Conservation (phyloP, 495 filamentous ascomycete species). For the Aspergillus sparsus region DNA sequence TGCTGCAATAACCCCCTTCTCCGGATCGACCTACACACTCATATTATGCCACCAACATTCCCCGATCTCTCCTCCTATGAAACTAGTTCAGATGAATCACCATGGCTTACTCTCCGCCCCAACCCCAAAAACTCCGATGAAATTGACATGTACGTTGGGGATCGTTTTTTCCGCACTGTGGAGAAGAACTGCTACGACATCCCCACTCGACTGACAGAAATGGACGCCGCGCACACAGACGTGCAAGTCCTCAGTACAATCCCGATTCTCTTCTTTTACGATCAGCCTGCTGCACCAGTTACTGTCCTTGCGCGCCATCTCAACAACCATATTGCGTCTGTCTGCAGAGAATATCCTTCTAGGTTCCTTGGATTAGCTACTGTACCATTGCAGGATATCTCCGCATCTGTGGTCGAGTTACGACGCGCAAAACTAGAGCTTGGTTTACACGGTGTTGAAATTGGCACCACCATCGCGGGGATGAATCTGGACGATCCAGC, state of each 20-base stretch:
- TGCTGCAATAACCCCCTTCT: constrained; percentile 16
- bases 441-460: constrained; percentile 23
- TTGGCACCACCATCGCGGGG: constrained; percentile 23
- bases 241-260: constrained; percentile 28
- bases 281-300: constrained; percentile 22
- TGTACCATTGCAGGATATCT: constrained; percentile 25
- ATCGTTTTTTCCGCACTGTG: constrained; percentile 26
- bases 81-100: constrained; percentile 1
- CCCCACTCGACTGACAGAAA: constrained; percentile 22
- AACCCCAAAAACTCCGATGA: constrained; percentile 13
- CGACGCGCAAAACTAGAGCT: constrained; percentile 21
- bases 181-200: constrained; percentile 27
- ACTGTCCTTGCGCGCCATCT: constrained; percentile 17
- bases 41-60: constrained; percentile 28
- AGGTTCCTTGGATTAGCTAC: constrained; percentile 27
- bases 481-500: constrained; percentile 12
- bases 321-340: constrained; percentile 25
- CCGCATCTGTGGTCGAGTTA: constrained; percentile 18
- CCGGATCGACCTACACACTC: constrained; percentile 28
- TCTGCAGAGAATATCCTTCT: constrained; percentile 20
- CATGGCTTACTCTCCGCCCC: constrained; percentile 22
- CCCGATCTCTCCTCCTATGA: constrained; percentile 23
- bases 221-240: constrained; percentile 24
- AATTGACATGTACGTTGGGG: constrained; percentile 26
- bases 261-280: constrained; percentile 27